A percentile compares a stretch with the other conserved stretches of the same genome.
These are phyloP conservation scores for Malassezia psittaci DNA, from an alignment of 1,284 basidiomycete species.

Conservation along the genomic window DNA sequence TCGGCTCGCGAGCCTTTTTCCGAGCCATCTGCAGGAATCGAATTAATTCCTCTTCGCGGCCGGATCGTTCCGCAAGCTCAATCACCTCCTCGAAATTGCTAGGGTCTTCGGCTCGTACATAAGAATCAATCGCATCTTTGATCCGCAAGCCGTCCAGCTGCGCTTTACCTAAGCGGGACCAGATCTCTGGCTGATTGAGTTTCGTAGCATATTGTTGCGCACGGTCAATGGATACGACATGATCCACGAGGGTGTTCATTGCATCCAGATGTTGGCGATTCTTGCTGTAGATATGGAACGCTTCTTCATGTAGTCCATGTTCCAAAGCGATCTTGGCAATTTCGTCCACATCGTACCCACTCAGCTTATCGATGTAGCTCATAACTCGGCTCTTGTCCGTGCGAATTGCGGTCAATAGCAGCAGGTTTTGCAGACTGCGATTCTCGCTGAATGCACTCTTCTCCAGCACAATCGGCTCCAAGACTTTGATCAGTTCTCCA, in stretches of 20 bases:
- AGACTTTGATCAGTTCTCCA: slow-evolving; percentile 88
- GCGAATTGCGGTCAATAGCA: slow-evolving; percentile 89
- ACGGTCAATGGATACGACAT: slow-evolving; percentile 94
- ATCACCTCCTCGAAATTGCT: slow-evolving; percentile 92
- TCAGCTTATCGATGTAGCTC: slow-evolving; percentile 91
- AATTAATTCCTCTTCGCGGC: slow-evolving; percentile 96
- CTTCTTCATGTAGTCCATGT: slow-evolving; percentile 90
- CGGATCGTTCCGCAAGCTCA: slow-evolving; percentile 88
- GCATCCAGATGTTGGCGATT: slow-evolving; percentile 55
- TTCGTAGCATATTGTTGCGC: slow-evolving; percentile 93
- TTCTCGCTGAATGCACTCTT: slow-evolving; percentile 97
- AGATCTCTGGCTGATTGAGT: slow-evolving; percentile 90
- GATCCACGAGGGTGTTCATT: slow-evolving; percentile 95
- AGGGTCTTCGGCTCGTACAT: slow-evolving; percentile 96
- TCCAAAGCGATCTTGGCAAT: slow-evolving; percentile 96
- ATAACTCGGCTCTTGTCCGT: slow-evolving; percentile 99
- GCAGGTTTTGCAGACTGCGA: slow-evolving; percentile 58
- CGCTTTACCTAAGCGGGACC: slow-evolving; percentile 96
- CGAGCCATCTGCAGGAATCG: slow-evolving; percentile 99
- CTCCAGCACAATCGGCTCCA: slow-evolving; percentile 98
- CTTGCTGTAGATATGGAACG: slow-evolving; percentile 54
- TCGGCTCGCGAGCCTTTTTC: slow-evolving; percentile 90
- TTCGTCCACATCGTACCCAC: slow-evolving; percentile 86
- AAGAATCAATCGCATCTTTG: slow-evolving; percentile 97
- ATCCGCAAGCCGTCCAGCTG: slow-evolving; percentile 96